Conservation (phyloP, 139 green algal species). For the Chlorella sp. region DNA sequence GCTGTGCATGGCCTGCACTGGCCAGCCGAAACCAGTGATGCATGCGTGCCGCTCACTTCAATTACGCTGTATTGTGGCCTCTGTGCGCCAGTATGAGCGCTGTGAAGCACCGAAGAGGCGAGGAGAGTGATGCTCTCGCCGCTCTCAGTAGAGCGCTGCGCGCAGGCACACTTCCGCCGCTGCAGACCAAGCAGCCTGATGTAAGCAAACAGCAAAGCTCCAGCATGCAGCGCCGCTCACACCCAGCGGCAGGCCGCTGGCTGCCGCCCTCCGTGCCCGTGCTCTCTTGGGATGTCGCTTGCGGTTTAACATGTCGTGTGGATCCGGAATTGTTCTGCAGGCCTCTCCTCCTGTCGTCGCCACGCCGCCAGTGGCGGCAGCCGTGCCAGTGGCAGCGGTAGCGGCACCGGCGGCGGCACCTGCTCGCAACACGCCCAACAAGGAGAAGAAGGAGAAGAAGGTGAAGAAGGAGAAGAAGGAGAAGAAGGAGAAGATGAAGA, state of each 20-base stretch:
- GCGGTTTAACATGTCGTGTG: too few species aligned
- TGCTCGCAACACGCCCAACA: background rate
- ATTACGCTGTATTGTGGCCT: background rate
- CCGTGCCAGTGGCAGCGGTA: background rate
- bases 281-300: too few species aligned
- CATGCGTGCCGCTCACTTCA: background rate
- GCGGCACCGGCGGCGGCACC: background rate
- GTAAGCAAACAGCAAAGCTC: background rate
- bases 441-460: conserved; percentile 1
- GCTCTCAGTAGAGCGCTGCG: conserved; percentile 8
- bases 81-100: too few species aligned
- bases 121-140: conserved; percentile 16
- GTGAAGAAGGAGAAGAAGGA: background rate
- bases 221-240: too few species aligned
- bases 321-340: too few species aligned
- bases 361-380: background rate
- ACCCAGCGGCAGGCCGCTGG: too few species aligned
- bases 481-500: conserved; percentile 12
- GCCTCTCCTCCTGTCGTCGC: background rate
- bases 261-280: too few species aligned
- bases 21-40: background rate
- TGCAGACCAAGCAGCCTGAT: background rate
- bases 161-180: background rate
- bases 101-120: background rate
- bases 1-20: background rate